A percentile compares a stretch with the other conserved stretches of the same genome.
These are phyloP conservation scores for Uronychia binucleata DNA, from an alignment of 73 alveolate species.

Conservation along the genomic window DNA sequence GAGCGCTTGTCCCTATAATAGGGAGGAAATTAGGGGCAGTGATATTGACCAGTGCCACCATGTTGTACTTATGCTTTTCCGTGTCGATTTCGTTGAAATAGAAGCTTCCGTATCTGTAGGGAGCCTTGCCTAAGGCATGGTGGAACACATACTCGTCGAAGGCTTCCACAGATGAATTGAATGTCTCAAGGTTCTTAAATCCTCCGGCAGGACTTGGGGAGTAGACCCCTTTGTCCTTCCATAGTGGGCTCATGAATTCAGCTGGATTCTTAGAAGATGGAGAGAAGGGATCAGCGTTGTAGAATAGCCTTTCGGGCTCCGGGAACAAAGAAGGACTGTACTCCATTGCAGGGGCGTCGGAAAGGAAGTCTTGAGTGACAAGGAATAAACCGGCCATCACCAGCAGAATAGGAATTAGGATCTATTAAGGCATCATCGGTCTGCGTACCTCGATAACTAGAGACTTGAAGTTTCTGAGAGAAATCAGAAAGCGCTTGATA, in stretches of 20 bases:
- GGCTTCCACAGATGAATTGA: neutral
- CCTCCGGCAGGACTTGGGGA: neutral
- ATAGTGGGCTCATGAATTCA: neutral
- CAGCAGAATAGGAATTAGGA: slow-evolving; percentile 55
- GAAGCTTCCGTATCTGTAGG: slow-evolving; percentile 26
- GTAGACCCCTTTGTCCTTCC: neutral
- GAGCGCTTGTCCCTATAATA: neutral
- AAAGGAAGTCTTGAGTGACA: slow-evolving; percentile 18
- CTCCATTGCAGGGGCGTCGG: slow-evolving; percentile 14
- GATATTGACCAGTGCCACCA: slow-evolving; percentile 41
- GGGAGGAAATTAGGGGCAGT: slow-evolving; percentile 42
- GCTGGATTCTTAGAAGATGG: neutral
- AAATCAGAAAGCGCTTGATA: slow-evolving; percentile 47
- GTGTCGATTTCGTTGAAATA: slow-evolving; percentile 31
- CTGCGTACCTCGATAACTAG: slow-evolving; percentile 56
- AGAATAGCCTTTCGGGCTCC: neutral
- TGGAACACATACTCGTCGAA: slow-evolving; percentile 12
- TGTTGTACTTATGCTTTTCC: slow-evolving; percentile 43
- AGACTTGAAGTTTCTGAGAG: slow-evolving; percentile 68
- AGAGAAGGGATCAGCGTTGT: neutral
- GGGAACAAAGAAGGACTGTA: slow-evolving; percentile 7
- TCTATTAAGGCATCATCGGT: neutral
- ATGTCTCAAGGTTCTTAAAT: neutral
- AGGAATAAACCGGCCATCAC: slow-evolving; percentile 67
- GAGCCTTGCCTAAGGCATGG: neutral